Evolutionary conservation across 2,329 filamentous ascomycete genomes (phyloP).

Genomic region (Aspergillus melleus): DNA sequence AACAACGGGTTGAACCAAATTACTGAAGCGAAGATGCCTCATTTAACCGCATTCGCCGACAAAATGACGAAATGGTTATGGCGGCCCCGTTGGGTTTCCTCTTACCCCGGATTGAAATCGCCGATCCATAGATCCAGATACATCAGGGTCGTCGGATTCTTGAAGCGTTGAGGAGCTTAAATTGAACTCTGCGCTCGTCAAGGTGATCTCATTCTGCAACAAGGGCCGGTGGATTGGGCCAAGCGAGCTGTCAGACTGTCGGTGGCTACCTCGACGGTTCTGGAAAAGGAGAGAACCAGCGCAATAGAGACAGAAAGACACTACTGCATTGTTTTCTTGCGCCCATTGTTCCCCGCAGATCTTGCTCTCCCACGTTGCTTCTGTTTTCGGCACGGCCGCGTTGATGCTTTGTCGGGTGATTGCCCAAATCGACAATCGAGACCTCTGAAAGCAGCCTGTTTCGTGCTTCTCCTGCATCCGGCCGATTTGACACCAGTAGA

Average conservation of each 20-base stretch:
- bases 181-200: background rate
- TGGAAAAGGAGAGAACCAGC: background rate
- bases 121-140: background rate
- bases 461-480: conserved; percentile 19
- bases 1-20: background rate
- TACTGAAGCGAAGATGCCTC: background rate
- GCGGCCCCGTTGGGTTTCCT: background rate
- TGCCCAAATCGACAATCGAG: background rate
- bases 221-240: background rate
- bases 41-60: background rate
- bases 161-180: background rate
- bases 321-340: background rate
- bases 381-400: conserved; percentile 1
- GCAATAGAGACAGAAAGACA: background rate
- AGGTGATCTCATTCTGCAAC: background rate
- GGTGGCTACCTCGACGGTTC: background rate
- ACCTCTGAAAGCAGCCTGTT: background rate
- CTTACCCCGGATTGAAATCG: background rate
- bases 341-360: background rate
- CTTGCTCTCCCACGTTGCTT: background rate
- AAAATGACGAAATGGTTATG: background rate
- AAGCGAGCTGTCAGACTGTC: background rate
- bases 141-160: background rate
- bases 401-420: background rate
- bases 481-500: conserved; percentile 10